These are phyloP conservation scores for Alternaria sp. DNA, from an alignment of 2,329 filamentous ascomycete genomes.

Conservation along the genomic window DNA sequence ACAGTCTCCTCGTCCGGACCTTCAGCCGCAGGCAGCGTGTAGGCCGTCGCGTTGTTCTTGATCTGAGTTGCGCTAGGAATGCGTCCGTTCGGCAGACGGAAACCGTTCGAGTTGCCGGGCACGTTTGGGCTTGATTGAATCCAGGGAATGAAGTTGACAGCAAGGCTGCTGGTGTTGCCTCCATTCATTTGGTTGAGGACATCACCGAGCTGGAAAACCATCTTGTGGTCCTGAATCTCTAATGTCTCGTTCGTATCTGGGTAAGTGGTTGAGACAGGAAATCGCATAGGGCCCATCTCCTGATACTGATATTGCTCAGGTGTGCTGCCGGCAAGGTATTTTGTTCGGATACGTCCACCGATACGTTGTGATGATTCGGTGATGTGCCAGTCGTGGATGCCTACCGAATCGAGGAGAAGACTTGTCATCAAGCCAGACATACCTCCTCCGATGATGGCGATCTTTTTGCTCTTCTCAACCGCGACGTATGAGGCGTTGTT, in stretches of 20 bases:
- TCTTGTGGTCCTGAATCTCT: constrained; percentile 69
- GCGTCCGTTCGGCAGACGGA: constrained; percentile 45
- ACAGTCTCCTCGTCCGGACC: constrained; percentile 31
- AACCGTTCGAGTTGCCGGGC: constrained; percentile 53
- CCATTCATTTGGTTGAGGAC: constrained; percentile 68
- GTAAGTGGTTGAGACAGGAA: constrained; percentile 63
- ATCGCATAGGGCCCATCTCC: constrained; percentile 73
- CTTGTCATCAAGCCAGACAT: constrained; percentile 71
- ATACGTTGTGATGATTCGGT: constrained; percentile 68
- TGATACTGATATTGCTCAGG: constrained; percentile 73
- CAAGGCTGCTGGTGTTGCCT: constrained; percentile 56
- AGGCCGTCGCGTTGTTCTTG: constrained; percentile 35
- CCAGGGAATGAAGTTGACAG: constrained; percentile 71
- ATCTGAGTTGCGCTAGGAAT: constrained; percentile 45
- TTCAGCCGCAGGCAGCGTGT: constrained; percentile 23
- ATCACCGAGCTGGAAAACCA: constrained; percentile 70
- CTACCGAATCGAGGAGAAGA: constrained; percentile 59
- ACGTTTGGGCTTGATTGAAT: constrained; percentile 66
- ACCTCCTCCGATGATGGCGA: constrained; percentile 72
- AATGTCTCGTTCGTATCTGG: constrained; percentile 64
- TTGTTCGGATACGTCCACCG: constrained; percentile 71
- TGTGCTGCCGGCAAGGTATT: constrained; percentile 66
- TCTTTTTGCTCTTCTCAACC: constrained; percentile 64
- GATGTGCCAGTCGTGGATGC: constrained; percentile 69
- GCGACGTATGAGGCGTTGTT: constrained; percentile 62